Evolutionary conservation across 331 rosid genomes (phyloP).

Genomic region (Saraca asoca): DNA sequence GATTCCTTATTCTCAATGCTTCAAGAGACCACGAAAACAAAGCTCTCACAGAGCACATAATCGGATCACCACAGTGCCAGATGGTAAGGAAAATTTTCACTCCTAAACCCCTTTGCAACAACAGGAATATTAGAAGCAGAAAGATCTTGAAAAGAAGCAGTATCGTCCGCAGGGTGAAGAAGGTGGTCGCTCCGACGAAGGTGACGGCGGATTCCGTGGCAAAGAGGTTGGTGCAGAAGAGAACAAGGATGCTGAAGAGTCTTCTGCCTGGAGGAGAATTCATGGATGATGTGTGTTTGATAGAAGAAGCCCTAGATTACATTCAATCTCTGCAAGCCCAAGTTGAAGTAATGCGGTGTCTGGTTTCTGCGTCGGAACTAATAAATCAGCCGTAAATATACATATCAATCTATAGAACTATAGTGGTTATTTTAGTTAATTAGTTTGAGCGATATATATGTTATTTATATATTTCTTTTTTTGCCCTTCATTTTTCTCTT

Average conservation of each 20-base stretch:
- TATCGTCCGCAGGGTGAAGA: constrained; percentile 20
- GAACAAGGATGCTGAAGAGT: constrained; percentile 55
- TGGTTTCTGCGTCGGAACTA: constrained; percentile 45
- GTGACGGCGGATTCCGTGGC: constrained; percentile 42
- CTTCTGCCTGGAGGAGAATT: constrained; percentile 76
- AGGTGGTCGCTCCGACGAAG: neutral
- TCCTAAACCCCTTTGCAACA: neutral
- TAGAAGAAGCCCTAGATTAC: constrained; percentile 91
- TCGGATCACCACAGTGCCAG: constrained; percentile 24
- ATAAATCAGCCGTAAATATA: constrained; percentile 37
- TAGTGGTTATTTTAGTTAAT: neutral
- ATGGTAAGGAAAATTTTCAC: constrained; percentile 15
- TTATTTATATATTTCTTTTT: neutral
- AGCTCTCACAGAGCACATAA: constrained; percentile 21
- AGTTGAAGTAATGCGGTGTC: constrained; percentile 75
- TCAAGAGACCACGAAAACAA: constrained; percentile 28
- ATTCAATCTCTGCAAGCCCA: constrained; percentile 64
- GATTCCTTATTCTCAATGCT: constrained; percentile 56
- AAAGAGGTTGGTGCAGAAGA: constrained; percentile 49
- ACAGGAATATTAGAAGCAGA: constrained; percentile 36
- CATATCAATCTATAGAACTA: neutral
- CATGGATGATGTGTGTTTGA: constrained; percentile 60
- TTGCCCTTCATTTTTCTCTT: constrained; percentile 27
- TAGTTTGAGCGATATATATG: too few species aligned
- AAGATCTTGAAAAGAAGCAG: constrained; percentile 57